Conservation (phyloP, 2,329 filamentous ascomycete species). For the Anisogramma anomala region DNA sequence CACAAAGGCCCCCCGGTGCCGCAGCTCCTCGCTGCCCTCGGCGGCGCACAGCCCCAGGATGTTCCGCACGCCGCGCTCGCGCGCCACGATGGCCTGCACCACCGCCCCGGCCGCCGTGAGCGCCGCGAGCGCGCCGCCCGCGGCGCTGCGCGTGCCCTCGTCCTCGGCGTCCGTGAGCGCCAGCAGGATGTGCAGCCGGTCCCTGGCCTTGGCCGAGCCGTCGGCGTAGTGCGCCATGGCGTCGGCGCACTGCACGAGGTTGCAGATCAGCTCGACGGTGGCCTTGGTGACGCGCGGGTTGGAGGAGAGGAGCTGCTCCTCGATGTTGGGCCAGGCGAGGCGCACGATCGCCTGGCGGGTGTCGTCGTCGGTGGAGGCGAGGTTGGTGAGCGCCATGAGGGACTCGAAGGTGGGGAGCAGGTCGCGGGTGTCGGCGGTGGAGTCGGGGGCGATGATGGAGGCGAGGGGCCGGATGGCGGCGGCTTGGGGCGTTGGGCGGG, state of each 20-base stretch:
- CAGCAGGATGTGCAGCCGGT: constrained; percentile 71
- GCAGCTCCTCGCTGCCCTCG: constrained; percentile 50
- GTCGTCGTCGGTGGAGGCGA: constrained; percentile 67
- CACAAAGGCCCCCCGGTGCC: constrained; percentile 63
- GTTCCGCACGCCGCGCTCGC: constrained; percentile 62
- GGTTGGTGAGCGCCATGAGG: constrained; percentile 84
- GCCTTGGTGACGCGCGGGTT: constrained; percentile 72
- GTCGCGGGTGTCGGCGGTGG: constrained; percentile 53
- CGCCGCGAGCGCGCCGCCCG: constrained; percentile 78
- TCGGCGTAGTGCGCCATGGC: constrained; percentile 61
- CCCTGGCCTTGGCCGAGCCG: constrained; percentile 52
- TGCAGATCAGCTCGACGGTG: constrained; percentile 81
- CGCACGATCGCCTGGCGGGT: constrained; percentile 60
- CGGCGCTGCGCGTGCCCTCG: constrained; percentile 63
- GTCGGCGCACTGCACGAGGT: constrained; percentile 61
- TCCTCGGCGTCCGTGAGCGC: constrained; percentile 84
- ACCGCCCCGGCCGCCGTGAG: constrained; percentile 68
- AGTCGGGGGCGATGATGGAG: constrained; percentile 58
- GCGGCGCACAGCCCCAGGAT: constrained; percentile 72
- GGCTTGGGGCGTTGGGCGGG: constrained; percentile 59
- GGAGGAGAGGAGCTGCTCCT: constrained; percentile 69
- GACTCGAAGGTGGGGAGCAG: constrained; percentile 83
- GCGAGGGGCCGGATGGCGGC: constrained; percentile 76
- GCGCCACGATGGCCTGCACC: constrained; percentile 56
- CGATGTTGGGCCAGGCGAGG: constrained; percentile 61